These are phyloP conservation scores for Globisporangium mamillatum DNA, from an alignment of 352 stramenopile species.

Conservation along the genomic window DNA sequence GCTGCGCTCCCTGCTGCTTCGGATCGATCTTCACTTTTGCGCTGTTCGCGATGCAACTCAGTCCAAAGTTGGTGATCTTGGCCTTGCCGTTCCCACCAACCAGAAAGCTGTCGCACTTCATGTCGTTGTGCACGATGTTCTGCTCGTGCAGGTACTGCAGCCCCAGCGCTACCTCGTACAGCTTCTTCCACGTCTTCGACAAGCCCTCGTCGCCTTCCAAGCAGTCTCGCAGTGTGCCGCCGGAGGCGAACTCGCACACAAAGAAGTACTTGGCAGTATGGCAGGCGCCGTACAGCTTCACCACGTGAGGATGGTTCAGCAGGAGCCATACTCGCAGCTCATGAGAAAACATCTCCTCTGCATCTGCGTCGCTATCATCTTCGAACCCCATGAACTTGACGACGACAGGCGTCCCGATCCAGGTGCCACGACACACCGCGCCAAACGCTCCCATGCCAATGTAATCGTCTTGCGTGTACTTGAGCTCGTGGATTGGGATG, in stretches of 20 bases:
- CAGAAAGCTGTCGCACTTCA: constrained; percentile 25
- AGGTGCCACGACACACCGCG: constrained; percentile 16
- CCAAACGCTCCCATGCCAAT: constrained; percentile 21
- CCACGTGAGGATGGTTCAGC: constrained; percentile 10
- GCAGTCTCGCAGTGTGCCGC: background rate
- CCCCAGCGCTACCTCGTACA: constrained; percentile 21
- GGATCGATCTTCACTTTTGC: background rate
- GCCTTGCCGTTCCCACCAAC: constrained; percentile 20
- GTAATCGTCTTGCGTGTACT: constrained; percentile 8
- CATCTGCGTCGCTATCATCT: background rate
- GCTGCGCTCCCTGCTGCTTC: constrained; percentile 1
- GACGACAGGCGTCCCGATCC: constrained; percentile 13
- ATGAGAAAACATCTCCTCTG: background rate
- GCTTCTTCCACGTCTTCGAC: constrained; percentile 16
- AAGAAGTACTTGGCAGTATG: background rate
- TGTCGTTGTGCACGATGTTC: constrained; percentile 23
- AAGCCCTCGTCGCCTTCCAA: constrained; percentile 89
- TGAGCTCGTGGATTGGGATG: constrained; percentile 17
- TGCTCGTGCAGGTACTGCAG: constrained; percentile 23
- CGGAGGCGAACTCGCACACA: constrained; percentile 4
- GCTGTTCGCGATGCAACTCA: constrained; percentile 8
- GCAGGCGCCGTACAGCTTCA: constrained; percentile 4
- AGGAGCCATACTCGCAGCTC: constrained; percentile 8
- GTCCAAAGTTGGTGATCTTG: constrained; percentile 28
- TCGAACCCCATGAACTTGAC: constrained; percentile 17